phyloP scores from a whole-genome alignment of 2,329 filamentous ascomycete genomes.

The Fusarium coicis region DNA sequence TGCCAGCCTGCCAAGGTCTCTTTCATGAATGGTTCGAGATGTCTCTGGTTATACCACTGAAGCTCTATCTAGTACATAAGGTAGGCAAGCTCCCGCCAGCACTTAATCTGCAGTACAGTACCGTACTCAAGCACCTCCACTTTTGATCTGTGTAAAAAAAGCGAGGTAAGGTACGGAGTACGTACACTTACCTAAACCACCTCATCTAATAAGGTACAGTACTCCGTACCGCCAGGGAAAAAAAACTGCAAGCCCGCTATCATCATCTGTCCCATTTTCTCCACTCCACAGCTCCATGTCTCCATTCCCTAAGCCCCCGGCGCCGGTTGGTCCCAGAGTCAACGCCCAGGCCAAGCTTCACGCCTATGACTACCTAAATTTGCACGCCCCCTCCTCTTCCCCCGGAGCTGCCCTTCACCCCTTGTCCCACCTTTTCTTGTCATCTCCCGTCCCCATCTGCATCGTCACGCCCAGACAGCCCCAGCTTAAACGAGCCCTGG shows the following conservation, averaged over 20 bases:
- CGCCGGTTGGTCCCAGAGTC: constrained; percentile 15
- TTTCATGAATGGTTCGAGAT: background rate
- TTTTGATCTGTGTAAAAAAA: background rate
- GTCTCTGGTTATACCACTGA: background rate
- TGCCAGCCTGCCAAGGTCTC: background rate
- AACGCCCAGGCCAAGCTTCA: background rate
- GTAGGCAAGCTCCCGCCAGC: background rate
- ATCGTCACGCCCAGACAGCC: constrained; percentile 32
- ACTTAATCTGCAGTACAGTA: background rate
- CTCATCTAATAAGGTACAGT: background rate
- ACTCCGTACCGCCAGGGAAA: background rate
- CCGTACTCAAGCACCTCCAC: background rate
- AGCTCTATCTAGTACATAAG: background rate
- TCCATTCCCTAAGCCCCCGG: constrained; percentile 16
- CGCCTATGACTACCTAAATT: background rate
- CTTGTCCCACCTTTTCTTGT: constrained; percentile 38
- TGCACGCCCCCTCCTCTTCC: constrained; percentile 24
- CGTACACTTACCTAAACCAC: constrained; percentile 12
- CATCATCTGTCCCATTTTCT: constrained; percentile 34
- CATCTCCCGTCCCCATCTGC: constrained; percentile 38
- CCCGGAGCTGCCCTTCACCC: constrained; percentile 18
- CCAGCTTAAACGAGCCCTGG: constrained; percentile 16
- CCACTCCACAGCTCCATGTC: constrained; percentile 33
- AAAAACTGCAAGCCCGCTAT: constrained; percentile 30
- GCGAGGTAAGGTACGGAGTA: background rate